Conservation (phyloP, 257 asterid genomes). For the Rhazya stricta region DNA sequence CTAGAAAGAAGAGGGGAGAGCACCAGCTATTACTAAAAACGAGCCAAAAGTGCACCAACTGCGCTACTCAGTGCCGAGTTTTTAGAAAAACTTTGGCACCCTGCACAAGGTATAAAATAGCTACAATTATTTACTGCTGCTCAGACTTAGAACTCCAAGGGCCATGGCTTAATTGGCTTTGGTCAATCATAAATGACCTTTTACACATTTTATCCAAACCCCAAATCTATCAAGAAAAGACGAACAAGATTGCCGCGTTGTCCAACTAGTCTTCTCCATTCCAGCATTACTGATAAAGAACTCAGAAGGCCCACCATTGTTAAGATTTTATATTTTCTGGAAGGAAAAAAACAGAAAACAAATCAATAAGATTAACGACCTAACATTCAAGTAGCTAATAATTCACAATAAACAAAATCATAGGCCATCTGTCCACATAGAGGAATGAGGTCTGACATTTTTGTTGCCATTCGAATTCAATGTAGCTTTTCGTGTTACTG, state of each 20-base stretch:
- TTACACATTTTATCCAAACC: background rate
- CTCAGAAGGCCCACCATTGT: background rate
- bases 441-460: background rate
- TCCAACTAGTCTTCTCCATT: background rate
- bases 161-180: background rate
- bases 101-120: constrained; percentile 31
- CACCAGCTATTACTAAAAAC: constrained; percentile 18
- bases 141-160: constrained; percentile 7
- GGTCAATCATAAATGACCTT: constrained; percentile 48
- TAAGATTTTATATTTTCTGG: background rate
- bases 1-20: constrained; percentile 25
- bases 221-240: background rate
- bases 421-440: background rate
- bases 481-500: background rate
- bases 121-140: constrained; percentile 4
- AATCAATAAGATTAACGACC: no score
- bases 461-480: background rate
- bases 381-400: background rate
- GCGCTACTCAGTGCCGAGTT: constrained; percentile 26
- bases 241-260: background rate
- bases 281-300: background rate
- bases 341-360: no score
- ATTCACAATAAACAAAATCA: background rate
- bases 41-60: constrained; percentile 40
- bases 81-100: constrained; percentile 25